Percentiles rank a stretch among this genome's conserved stretches.
Evolutionary conservation across 176 grass and related monocot genomes (phyloP).

Genomic region (Cenchrus fungigraminus): DNA sequence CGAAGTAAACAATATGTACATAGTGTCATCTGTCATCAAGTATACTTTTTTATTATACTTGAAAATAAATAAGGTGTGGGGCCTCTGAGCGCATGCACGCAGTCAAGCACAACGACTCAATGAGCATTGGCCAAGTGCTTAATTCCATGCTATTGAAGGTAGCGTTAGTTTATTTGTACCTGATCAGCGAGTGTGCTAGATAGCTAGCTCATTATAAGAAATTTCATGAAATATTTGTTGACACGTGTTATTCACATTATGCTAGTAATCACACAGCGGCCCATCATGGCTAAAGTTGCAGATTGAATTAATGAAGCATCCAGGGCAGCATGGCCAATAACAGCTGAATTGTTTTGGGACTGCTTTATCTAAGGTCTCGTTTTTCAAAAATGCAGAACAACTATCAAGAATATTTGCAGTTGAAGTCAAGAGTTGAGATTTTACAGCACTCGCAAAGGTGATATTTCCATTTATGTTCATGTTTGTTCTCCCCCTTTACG

Average conservation of each 20-base stretch:
- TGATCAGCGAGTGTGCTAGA: neutral
- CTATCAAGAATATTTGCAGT: slow-evolving; percentile 81
- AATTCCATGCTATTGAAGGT: neutral
- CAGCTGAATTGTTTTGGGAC: neutral
- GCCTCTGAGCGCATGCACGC: neutral
- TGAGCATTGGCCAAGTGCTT: neutral
- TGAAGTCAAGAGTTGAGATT: slow-evolving; percentile 76
- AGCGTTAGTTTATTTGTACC: neutral
- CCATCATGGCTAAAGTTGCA: neutral
- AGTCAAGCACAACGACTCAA: neutral
- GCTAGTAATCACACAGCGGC: neutral
- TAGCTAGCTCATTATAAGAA: neutral
- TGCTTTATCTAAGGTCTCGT: neutral
- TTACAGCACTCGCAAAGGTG: slow-evolving; percentile 88
- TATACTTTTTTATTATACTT: too few species aligned
- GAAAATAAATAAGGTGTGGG: neutral
- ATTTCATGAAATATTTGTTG: neutral
- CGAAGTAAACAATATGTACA: neutral
- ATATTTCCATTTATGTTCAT: slow-evolving; percentile 11
- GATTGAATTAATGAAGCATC: neutral
- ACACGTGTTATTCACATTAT: neutral
- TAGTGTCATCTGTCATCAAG: neutral
- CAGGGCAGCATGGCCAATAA: neutral
- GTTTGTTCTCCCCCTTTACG: neutral
- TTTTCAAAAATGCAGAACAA: slow-evolving; percentile 57